phyloP scores from a whole-genome alignment of 176 grass and related monocot species.

The Thinopyrum elongatum region DNA sequence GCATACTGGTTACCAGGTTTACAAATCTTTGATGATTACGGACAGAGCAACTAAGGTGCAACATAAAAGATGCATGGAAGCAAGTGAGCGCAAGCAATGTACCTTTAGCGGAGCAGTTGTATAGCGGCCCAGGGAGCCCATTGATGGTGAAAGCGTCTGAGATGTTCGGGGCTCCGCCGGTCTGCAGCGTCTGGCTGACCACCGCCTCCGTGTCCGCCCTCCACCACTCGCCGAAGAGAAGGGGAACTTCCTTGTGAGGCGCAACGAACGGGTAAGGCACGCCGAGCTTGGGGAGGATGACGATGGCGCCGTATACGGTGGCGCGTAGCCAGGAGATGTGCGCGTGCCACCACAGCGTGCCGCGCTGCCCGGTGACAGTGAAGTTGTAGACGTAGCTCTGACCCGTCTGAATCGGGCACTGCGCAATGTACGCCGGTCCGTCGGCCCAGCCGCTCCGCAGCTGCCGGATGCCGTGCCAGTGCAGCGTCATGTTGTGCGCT shows the following conservation, averaged over 20 bases:
- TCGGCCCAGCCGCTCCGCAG: slow-evolving; percentile 50
- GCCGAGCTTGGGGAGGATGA: slow-evolving; percentile 30
- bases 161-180: slow-evolving; percentile 23
- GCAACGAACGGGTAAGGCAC: slow-evolving; percentile 24
- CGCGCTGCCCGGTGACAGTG: slow-evolving; percentile 42
- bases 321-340: slow-evolving; percentile 47
- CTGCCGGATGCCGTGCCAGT: slow-evolving; percentile 70
- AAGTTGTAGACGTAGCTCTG: slow-evolving; percentile 42
- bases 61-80: no score
- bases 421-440: slow-evolving; percentile 61
- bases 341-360: slow-evolving; percentile 63
- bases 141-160: slow-evolving; percentile 49
- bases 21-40: no score
- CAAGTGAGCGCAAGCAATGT: background rate
- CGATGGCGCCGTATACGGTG: slow-evolving; percentile 50
- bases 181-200: slow-evolving; percentile 19
- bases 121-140: slow-evolving; percentile 28
- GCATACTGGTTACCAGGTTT: no score
- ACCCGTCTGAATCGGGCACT: slow-evolving; percentile 63
- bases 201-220: slow-evolving; percentile 22
- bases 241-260: slow-evolving; percentile 22
- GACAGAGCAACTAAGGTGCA: no score
- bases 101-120: slow-evolving; percentile 43
- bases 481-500: slow-evolving; percentile 47
- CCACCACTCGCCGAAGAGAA: slow-evolving; percentile 54